Base-by-base conservation (phyloP, 2,329 filamentous ascomycete species). In the Fusarium camptoceras region DNA sequence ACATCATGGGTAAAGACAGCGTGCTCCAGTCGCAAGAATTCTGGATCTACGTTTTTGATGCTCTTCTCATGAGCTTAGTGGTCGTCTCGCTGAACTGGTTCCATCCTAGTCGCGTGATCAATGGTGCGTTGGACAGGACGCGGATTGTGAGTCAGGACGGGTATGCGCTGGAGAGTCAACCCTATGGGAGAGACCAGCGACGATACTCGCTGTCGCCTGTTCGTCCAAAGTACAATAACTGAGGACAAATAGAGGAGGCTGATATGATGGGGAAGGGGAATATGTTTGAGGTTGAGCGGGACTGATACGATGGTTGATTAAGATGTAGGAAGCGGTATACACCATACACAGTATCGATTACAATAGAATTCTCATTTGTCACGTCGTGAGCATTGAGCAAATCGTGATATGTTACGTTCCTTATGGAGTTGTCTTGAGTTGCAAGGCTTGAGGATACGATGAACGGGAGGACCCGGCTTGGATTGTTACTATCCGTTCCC, bases 21-120 rank as follows among this genome's bases (percentile, higher is more conserved):
- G 77, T 76, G 11, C 64, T 81, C 5, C 70, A 81, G 20, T 66
- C 67, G 9, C 76, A 80, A 41, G 81, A 82, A 67, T 75, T 66
- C 37, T 78, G 72, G 43, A 64, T 81, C 18, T 82, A 82, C 53
- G 53, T 81, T 18, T 81, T 82, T 24, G 81, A 82, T 63, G 79
- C 79, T 4, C 16, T 75, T 12, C 74, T 80, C 8, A 83, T 83
- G 80, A 47, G 66, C 10, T 39, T 75, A 16, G 74, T 76, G 27
- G 61, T 67, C 1, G 20, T 76, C 14, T 71, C 77, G 3, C 72
- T 76, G 59, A 76, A 76, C 59, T 63, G 55, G 64, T 75, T 76
- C 65, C 74, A 76, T 43, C 73, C 74, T 5, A 76, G 74, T 50
- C 64, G 71, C 5, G 74, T 76, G n/a, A 64, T 76, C 43, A 76